These are phyloP conservation scores for Thraustochytrium sp. DNA, from an alignment of 352 stramenopile species.

Conservation along the genomic window DNA sequence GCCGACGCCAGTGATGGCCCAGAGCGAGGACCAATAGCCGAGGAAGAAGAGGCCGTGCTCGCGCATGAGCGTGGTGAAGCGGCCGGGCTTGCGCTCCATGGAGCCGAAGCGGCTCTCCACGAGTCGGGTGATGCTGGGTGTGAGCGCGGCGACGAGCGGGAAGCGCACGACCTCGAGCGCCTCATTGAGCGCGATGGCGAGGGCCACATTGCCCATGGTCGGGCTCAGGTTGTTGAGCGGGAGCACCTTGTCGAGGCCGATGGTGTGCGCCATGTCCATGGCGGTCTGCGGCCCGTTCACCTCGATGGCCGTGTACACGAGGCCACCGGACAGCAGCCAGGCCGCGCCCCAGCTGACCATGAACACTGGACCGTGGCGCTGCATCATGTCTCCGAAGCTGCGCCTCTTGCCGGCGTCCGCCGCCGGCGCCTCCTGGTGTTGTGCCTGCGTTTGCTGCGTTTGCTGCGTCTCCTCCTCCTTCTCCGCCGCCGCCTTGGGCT, in stretches of 20 bases:
- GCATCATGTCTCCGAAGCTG: conserved; percentile 27
- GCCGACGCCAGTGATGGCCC: conserved; percentile 57
- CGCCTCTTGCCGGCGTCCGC: neutral
- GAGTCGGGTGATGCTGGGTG: conserved; percentile 59
- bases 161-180: conserved; percentile 73
- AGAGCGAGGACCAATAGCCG: neutral
- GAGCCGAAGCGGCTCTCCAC: conserved; percentile 1
- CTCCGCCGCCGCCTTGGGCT: neutral
- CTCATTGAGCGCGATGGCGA: conserved; percentile 75
- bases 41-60: conserved; percentile 33
- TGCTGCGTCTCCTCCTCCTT: neutral
- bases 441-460: neutral
- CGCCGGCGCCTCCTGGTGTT: neutral
- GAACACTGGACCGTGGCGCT: conserved; percentile 31
- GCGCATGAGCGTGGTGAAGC: conserved; percentile 6
- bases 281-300: conserved; percentile 47
- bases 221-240: conserved; percentile 68
- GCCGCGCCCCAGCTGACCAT: neutral
- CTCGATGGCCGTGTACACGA: conserved; percentile 9
- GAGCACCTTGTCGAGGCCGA: conserved; percentile 69
- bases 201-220: conserved; percentile 72
- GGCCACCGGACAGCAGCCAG: neutral
- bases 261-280: conserved; percentile 71
- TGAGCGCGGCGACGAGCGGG: conserved; percentile 69
- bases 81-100: conserved; percentile 17